Conservation (phyloP, 2,329 filamentous ascomycete genomes). For the Beauveria australis region DNA sequence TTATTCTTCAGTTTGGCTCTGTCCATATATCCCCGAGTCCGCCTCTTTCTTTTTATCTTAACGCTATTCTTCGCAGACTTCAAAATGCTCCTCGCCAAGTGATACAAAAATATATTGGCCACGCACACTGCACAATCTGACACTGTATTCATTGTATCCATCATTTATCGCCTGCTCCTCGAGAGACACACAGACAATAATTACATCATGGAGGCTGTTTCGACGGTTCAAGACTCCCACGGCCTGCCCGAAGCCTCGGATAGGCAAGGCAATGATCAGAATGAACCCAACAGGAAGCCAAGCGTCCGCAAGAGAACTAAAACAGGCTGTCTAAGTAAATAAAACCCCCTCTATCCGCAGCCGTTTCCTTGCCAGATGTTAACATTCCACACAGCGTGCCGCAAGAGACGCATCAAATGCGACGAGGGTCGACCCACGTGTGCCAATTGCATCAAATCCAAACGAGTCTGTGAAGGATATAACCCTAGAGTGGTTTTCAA, state of each 20-base stretch:
- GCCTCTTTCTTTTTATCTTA: neutral
- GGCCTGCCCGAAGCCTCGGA: constrained; percentile 20
- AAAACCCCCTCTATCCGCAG: neutral
- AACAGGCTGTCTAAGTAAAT: constrained; percentile 80
- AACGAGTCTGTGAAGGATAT: constrained; percentile 76
- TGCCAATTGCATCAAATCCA: constrained; percentile 79
- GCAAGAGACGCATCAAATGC: constrained; percentile 93
- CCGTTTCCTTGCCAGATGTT: neutral
- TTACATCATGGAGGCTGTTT: neutral
- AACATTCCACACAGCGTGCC: constrained; percentile 56
- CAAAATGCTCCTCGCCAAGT: constrained; percentile 9
- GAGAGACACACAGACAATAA: neutral
- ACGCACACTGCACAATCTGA: neutral
- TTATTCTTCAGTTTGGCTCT: neutral
- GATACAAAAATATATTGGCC: constrained; percentile 2
- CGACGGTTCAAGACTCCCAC: neutral
- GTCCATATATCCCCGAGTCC: neutral
- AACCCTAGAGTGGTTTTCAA: constrained; percentile 77
- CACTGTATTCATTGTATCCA: neutral
- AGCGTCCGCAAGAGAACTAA: constrained; percentile 67
- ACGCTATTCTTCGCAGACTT: neutral
- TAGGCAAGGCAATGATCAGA: constrained; percentile 28
- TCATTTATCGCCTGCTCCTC: neutral
- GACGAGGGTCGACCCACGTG: constrained; percentile 81
- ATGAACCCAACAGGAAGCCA: constrained; percentile 38